Base-by-base conservation (phyloP, 306 rosid genomes). In the Comarum palustre region DNA sequence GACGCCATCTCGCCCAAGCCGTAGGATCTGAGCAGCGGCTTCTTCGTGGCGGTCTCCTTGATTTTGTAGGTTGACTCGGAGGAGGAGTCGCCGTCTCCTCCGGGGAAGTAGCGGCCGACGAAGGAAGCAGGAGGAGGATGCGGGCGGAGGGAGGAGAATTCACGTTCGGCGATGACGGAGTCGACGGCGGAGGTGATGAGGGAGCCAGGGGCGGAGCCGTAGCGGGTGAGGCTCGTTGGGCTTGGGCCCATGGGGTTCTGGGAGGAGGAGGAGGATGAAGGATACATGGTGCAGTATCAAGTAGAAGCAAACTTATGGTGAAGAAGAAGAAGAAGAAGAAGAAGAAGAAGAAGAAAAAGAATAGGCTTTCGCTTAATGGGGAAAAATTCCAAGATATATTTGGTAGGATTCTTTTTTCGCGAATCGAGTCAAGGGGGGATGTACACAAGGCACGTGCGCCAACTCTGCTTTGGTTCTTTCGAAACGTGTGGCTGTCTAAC, bases 201-300 rank as follows among this genome's bases (percentile, higher is more conserved):
- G 66, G 96, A 87, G 16, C 97, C 84, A 0, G 93, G 93, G 0
- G 97, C 96, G 0, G 97, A 89, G 24, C 84, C 92, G 67, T 89
- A 89, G 20, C 97, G 90, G 14, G 93, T 86, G 32, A 92, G 80
- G 1, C 91, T 90, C 0, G 73, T 17, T n/a, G 84, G 64, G 7
- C 75, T 19, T 13, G 81, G 78, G 15, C 73, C 76, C 72, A 81
- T 65, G 71, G 89, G 75, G 13, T 76, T 80, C 42, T 72, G 87
- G 16, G 85, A 71, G 0, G 90, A 80, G 19, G 84, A 66, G 0
- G 97, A 82, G 29, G 80, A 79, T 0, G 84, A 54, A 50, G 87
- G 84, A 65, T 84, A 83, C 91, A 58, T 58, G 67, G 68, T 68
- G 22, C 1, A 52, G 58, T 1, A 0, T 17, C 1, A 47, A 17